A percentile compares a stretch with the other conserved stretches of the same genome.
These are phyloP conservation scores for Agarophyton chilense DNA, from an alignment of 23 red algal genomes.

Conservation along the genomic window DNA sequence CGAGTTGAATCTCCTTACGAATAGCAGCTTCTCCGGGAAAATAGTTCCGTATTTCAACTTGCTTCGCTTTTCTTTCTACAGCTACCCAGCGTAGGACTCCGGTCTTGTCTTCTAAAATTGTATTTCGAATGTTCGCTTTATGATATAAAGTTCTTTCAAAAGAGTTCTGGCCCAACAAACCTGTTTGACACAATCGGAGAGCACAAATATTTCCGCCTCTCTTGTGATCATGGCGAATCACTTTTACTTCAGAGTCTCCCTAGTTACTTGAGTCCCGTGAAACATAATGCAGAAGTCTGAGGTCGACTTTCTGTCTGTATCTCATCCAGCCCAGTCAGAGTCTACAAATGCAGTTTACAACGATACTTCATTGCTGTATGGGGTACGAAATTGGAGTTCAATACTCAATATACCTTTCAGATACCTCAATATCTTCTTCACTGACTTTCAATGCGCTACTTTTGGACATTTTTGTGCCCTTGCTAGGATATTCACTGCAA, in stretches of 20 bases:
- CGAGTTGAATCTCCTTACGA: background rate
- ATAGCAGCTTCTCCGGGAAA: background rate
- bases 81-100: background rate
- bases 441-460: background rate
- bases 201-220: conserved; percentile 44
- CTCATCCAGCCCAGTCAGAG: conserved; percentile 49
- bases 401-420: conserved; percentile 4
- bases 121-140: background rate
- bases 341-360: background rate
- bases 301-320: conserved; percentile 9
- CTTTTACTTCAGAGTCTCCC: conserved; percentile 36
- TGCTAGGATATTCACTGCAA: conserved; percentile 17
- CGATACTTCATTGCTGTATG: background rate
- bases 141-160: conserved; percentile 20
- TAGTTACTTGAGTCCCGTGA: conserved; percentile 21
- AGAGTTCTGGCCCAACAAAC: background rate
- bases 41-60: background rate
- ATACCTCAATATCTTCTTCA: conserved; percentile 35
- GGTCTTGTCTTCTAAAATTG: background rate
- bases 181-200: background rate
- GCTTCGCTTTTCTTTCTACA: background rate
- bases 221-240: conserved; percentile 21
- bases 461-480: background rate
- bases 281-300: background rate
- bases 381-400: background rate